phyloP scores from a whole-genome alignment of 139 green algal species.

The Volvox africanus region DNA sequence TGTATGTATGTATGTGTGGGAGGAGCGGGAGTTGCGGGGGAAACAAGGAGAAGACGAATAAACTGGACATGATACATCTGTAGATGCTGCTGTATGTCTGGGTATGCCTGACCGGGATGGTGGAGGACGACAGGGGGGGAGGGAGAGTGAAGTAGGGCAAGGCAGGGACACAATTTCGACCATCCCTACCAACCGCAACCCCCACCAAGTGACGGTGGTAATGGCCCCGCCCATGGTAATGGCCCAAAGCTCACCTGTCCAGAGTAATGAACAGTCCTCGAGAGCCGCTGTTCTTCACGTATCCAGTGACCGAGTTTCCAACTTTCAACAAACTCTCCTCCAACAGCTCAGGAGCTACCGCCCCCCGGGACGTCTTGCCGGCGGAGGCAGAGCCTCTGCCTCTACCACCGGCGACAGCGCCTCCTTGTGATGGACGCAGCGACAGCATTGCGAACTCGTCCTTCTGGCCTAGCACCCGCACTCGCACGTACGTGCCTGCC shows the following conservation, averaged over 20 bases:
- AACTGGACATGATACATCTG: no score
- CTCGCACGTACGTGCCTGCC: conserved; percentile 67
- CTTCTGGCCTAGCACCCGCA: conserved; percentile 55
- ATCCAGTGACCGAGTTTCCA: conserved; percentile 60
- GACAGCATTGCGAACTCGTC: conserved; percentile 61
- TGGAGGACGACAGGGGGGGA: no score
- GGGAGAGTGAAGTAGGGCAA: no score
- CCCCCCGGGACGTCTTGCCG: neutral
- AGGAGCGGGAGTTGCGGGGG: no score
- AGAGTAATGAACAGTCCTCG: conserved; percentile 71
- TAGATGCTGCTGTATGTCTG: no score
- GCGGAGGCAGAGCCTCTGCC: neutral
- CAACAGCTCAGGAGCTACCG: conserved; percentile 19
- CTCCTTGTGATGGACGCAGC: conserved; percentile 71
- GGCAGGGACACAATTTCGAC: no score
- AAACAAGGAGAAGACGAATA: no score
- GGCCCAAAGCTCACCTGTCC: conserved; percentile 40
- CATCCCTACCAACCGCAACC: no score
- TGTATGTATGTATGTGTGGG: no score
- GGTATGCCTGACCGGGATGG: no score
- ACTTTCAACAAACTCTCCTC: neutral
- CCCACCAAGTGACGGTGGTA: neutral
- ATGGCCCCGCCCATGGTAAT: neutral
- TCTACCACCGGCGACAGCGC: conserved; percentile 15
- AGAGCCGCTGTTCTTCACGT: conserved; percentile 75